Evolutionary conservation across 495 filamentous ascomycete species (phyloP), one percentile per base, ranked within the genome.

Genomic region (Daldinia loculata): DNA sequence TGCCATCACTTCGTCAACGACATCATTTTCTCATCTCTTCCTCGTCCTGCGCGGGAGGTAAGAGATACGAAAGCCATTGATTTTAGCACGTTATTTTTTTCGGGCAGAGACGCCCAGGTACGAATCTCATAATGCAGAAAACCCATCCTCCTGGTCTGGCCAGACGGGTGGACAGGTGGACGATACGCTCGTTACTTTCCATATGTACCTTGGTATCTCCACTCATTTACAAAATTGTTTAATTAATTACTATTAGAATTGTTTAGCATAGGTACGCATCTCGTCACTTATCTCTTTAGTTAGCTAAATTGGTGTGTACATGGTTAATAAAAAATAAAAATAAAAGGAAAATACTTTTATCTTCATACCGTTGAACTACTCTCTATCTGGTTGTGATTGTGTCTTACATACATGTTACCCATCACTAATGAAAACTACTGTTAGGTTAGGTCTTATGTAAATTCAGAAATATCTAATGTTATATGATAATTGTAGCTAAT

Each of bases 111-210:
- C 36, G 30, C 41, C 52, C 22, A 56, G 41, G 14, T 14, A 26
- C 19, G 2, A 30, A 7, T 27, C 9, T 38, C n/a, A 9, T 56
- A 57, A 60, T 61, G 36, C 2, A 2, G 38, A 30, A 58, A 58
- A 2, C 61, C 41, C 1, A 30, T 56, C 50, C 29, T 32, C 19
- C 19, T 39, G 56, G 30, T 57, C 45, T 69, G 70, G 66, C 70
- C 61, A 63, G 66, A 17, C 62, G 66, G 34, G 19, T 19, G 56
- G 50, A 51, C 27, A 6, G 61, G 66, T 61, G 34, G 32, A 66
- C 51, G 8, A 3, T 26, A 62, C 56, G 26, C 32, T 57, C 34
- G 12, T 63, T 64, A 24, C 43, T 52, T n/a, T n/a, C 14, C 2
- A 9, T 26, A n/a, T 39, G 9, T n/a, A 29, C 17, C n/a, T 14